These are phyloP conservation scores for Scedosporium aurantiacum DNA, from an alignment of 2,329 filamentous ascomycete genomes.

Conservation along the genomic window DNA sequence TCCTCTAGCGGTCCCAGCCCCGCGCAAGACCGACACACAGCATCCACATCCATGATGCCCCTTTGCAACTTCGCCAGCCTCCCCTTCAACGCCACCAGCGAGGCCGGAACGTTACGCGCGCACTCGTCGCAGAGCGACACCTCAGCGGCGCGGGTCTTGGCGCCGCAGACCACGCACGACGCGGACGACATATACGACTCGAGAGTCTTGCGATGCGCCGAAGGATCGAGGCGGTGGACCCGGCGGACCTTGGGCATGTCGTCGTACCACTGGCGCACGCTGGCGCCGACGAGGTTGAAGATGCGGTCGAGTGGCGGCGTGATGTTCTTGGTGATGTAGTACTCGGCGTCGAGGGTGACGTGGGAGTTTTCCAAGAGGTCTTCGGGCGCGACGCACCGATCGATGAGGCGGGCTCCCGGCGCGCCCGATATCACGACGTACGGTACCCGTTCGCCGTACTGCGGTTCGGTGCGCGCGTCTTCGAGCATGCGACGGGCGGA, in stretches of 20 bases:
- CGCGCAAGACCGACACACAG: constrained; percentile 71
- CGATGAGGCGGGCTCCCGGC: constrained; percentile 73
- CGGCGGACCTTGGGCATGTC: constrained; percentile 90
- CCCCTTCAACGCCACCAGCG: constrained; percentile 52
- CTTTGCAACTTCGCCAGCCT: constrained; percentile 53
- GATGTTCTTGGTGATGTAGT: constrained; percentile 93
- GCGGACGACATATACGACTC: constrained; percentile 84
- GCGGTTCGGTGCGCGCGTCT: constrained; percentile 78
- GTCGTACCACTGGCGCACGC: constrained; percentile 84
- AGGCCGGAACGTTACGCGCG: constrained; percentile 38
- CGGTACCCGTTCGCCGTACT: constrained; percentile 89
- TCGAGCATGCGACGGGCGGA: constrained; percentile 76
- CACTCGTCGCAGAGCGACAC: constrained; percentile 48
- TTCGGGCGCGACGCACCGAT: constrained; percentile 84
- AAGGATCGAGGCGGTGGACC: constrained; percentile 29
- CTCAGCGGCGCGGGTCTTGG: constrained; percentile 30
- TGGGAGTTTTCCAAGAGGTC: constrained; percentile 66
- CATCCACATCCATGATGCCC: constrained; percentile 51
- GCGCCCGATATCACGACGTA: constrained; percentile 88
- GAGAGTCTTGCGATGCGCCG: constrained; percentile 46
- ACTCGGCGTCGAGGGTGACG: constrained; percentile 79
- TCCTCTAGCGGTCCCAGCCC: constrained; percentile 62
- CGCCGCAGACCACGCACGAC: constrained; percentile 65
- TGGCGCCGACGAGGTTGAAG: constrained; percentile 90
- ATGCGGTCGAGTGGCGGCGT: constrained; percentile 93